A percentile compares a stretch with the other conserved stretches of the same genome.
Conservation (phyloP, 768 basidiomycete genomes). For the Collybia mongolica region DNA sequence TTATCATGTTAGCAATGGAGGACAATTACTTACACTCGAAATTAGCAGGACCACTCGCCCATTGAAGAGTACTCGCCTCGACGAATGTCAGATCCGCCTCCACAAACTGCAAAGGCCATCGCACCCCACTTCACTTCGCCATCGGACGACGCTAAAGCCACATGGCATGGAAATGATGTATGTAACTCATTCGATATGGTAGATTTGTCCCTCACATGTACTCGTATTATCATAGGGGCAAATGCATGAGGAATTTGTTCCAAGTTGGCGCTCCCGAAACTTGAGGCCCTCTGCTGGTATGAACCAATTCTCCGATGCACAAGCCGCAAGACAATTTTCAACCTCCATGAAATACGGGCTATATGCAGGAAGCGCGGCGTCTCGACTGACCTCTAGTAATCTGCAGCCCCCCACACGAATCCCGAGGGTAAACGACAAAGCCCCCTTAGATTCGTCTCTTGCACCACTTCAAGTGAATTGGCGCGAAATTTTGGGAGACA, state of each 20-base stretch:
- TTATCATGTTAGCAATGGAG: not conserved
- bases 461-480: slow-evolving; percentile 2
- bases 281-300: not conserved
- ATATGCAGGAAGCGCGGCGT: not conserved
- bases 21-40: too few relatives aligned
- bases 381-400: not conserved
- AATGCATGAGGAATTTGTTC: too few relatives aligned
- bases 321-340: slow-evolving; percentile 5
- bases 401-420: not conserved
- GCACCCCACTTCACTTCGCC: too few relatives aligned
- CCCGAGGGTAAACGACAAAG: not conserved
- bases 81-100: too few relatives aligned
- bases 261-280: not conserved
- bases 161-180: too few relatives aligned
- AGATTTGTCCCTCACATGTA: too few relatives aligned
- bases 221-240: too few relatives aligned
- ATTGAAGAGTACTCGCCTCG: too few relatives aligned
- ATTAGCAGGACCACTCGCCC: too few relatives aligned
- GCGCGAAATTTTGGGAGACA: slow-evolving; percentile 6
- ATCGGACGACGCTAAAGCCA: too few relatives aligned
- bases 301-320: not conserved
- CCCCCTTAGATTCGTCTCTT: not conserved
- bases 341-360: slow-evolving; percentile 7
- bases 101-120: too few relatives aligned
- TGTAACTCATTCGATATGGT: too few relatives aligned